Conservation (phyloP, 257 asterid species). For the Penstemon eatonii region DNA sequence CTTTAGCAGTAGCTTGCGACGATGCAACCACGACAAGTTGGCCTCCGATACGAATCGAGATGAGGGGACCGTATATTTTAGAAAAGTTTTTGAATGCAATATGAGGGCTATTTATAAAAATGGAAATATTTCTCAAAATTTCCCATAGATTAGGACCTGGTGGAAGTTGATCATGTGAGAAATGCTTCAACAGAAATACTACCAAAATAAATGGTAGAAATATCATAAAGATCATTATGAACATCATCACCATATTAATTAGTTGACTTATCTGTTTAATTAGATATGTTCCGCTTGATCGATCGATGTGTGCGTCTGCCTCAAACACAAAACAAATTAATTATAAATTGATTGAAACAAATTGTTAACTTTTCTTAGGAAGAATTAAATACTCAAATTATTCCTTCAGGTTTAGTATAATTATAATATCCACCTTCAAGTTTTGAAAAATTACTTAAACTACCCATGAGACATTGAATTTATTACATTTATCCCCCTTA, state of each 20-base stretch:
- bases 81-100: not conserved
- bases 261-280: no score
- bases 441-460: no score
- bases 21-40: constrained; percentile 24
- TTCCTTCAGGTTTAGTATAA: no score
- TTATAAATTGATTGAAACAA: no score
- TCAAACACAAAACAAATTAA: no score
- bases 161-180: not conserved
- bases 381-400: no score
- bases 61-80: constrained; percentile 25
- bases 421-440: no score
- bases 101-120: not conserved
- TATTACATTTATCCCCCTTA: no score
- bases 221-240: not conserved
- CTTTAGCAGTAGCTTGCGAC: constrained; percentile 1
- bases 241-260: not conserved
- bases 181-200: not conserved
- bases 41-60: constrained; percentile 18
- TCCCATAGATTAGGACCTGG: not conserved
- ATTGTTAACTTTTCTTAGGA: no score
- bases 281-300: no score
- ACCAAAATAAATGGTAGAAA: not conserved
- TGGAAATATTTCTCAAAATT: not conserved
- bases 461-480: no score
- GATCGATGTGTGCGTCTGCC: no score